Conservation (phyloP, 495 filamentous ascomycete species). For the Lindgomyces ingoldianus region DNA sequence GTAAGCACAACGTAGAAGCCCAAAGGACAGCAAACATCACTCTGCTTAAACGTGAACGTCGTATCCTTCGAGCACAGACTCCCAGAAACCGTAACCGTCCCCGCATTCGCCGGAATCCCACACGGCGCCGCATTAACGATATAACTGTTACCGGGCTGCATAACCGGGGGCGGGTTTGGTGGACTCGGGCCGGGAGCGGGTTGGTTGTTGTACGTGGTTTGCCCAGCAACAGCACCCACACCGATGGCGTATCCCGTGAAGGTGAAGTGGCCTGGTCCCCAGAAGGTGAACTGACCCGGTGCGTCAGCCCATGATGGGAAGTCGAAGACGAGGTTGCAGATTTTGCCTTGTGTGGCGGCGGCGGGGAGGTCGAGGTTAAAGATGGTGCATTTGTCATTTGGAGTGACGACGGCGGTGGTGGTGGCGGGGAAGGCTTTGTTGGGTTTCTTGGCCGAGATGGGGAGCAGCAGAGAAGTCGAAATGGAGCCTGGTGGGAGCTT, state of each 20-base stretch:
- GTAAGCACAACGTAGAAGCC: slow-evolving; percentile 27
- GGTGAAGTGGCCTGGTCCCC: slow-evolving; percentile 63
- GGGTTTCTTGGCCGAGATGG: slow-evolving; percentile 25
- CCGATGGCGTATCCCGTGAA: slow-evolving; percentile 45
- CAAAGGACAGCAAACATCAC: slow-evolving; percentile 8
- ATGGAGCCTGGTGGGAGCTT: slow-evolving; percentile 23
- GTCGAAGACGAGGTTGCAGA: slow-evolving; percentile 35
- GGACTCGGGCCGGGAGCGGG: slow-evolving; percentile 24
- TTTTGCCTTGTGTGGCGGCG: slow-evolving; percentile 27
- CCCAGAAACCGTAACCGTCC: slow-evolving; percentile 5
- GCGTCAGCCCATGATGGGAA: slow-evolving; percentile 38
- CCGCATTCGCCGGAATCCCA: slow-evolving; percentile 9
- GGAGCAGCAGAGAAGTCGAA: slow-evolving; percentile 26
- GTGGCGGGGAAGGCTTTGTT: slow-evolving; percentile 20
- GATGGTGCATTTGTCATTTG: slow-evolving; percentile 34
- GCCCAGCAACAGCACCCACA: slow-evolving; percentile 10
- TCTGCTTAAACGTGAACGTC: slow-evolving; percentile 19
- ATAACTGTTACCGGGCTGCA: slow-evolving; percentile 29
- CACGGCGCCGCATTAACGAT: slow-evolving; percentile 27
- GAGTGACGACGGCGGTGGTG: slow-evolving; percentile 18
- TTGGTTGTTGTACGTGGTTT: slow-evolving; percentile 29
- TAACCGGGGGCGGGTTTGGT: slow-evolving; percentile 22
- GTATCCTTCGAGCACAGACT: slow-evolving; percentile 20
- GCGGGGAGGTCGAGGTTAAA: slow-evolving; percentile 35
- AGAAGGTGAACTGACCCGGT: slow-evolving; percentile 63